Base-by-base conservation (phyloP, 2,329 filamentous ascomycete genomes). In the Penicillium concentricum region DNA sequence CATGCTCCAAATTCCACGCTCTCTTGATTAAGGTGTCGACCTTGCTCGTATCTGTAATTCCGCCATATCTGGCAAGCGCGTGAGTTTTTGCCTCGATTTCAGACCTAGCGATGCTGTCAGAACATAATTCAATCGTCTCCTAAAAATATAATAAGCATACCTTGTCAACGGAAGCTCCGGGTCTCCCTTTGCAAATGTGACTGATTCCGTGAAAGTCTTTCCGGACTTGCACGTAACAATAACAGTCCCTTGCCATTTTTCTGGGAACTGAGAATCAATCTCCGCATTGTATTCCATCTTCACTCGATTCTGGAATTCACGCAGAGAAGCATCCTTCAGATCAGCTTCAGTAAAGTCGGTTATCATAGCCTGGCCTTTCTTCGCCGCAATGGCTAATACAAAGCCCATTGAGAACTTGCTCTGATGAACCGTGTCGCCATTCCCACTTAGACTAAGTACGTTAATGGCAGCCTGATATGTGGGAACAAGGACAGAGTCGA, bases 391-490 rank as follows among this genome's bases (percentile, higher is more conserved):
- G 2, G 69, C 69, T 9, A 72, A 59, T 13, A 72, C 69, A 61
- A 72, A 72, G 3, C 69, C 70, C 68, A 72, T 72, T 0, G 68
- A 69, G 56, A 72, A 72, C 47, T 72, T 72, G 57, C 69, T 72
- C 41, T 72, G 69, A 9, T 72, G 69, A 9, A 72, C 69, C 2
- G 69, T 72, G 44, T 71, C 66, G 1, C 65, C 69, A 13, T 54
- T 46, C 4, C 66, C 69, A 41, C 66, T 68, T 16, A 71, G 52
- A 5, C 67, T 62, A 5, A 72, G 60, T 16, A 71, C 69, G 47
- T 72, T 64, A 15, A 72, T 54, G 5, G 69, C 70, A 38, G 69
- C 69, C 45, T 70, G 66, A 35, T 72, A 72, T 18, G 67, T 71
- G 4, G 61, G 60, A 3, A 65, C 49, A 15, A 66, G 58, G 2